Base-by-base conservation (phyloP, 1,284 basidiomycete species). In the Cutaneotrichosporon cutaneum region DNA sequence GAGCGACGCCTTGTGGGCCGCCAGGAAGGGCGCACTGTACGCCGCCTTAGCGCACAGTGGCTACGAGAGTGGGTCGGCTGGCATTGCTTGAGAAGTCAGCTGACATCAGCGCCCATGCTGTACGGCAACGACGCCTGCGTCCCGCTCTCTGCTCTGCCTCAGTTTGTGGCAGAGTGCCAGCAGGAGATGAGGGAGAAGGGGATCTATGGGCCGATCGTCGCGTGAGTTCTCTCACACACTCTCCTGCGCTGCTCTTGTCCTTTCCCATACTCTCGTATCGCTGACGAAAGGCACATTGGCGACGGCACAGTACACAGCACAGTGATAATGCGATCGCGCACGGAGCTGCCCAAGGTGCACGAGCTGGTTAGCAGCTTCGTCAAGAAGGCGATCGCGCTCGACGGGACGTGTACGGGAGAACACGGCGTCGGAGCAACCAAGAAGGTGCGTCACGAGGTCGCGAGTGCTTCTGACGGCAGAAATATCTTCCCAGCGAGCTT, bases 51-150 rank as follows among this genome's bases (percentile, higher is more conserved):
- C 87, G 0, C 59, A 60, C 53, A 56, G 47, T 6, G 63, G 63
- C 7, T 64, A 64, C 36, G 63, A 64, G 42, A 64, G 61, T 62
- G 56, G 16, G 61, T 57, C 2, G 11, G 14, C 9, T 33, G 1
- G 11, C 10, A 18, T 21, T 8, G 10, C 18, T 9, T 11, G 13
- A 4, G n/a, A n/a, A n/a, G 3, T 18, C 4, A 6, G 58, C 77
- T 87, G 75, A 85, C 45, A 1, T 84, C 85, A 22, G 88, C 68
- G 2, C 78, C 82, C 0, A 84, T 82, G 58, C 86, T 85, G 4
- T 90, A 88, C 86, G 82, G 85, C 24, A 94, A 91, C 30, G 91
- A 93, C 75, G 89, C 90, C 39, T 91, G 89, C 68, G 90, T 93
- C 0, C 90, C 90, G 0, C 84, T 92, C 5, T 90, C 88, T 0